Conservation (phyloP, 2,329 filamentous ascomycete species). For the Diaporthe citri region DNA sequence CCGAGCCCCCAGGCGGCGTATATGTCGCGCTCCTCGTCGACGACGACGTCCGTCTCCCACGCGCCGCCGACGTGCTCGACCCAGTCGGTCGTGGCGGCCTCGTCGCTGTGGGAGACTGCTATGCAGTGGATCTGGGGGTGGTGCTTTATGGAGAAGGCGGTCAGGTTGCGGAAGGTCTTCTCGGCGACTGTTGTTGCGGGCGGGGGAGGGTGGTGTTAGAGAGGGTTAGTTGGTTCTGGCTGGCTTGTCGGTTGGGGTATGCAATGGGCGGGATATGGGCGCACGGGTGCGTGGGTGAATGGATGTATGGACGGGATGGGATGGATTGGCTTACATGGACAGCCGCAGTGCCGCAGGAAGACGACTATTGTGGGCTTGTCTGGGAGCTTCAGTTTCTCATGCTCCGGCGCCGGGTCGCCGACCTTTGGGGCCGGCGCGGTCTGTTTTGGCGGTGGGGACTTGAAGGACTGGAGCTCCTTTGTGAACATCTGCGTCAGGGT, state of each 20-base stretch:
- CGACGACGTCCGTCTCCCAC: constrained; percentile 69
- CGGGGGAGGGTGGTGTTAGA: constrained; percentile 6
- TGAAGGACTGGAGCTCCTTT: constrained; percentile 38
- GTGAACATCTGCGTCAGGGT: constrained; percentile 28
- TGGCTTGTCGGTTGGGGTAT: not conserved
- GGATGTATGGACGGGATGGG: not conserved
- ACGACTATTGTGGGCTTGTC: constrained; percentile 71
- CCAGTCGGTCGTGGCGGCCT: constrained; percentile 68
- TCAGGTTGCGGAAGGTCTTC: constrained; percentile 71
- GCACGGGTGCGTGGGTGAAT: not conserved
- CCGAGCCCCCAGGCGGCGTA: constrained; percentile 78
- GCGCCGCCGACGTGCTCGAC: constrained; percentile 67
- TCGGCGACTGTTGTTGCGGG: constrained; percentile 68
- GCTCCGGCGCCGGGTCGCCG: constrained; percentile 68
- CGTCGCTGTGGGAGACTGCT: constrained; percentile 72
- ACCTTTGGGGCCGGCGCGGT: constrained; percentile 63
- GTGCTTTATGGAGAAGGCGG: constrained; percentile 63
- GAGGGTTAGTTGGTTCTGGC: not conserved
- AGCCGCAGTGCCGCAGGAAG: constrained; percentile 81
- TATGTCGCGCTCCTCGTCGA: constrained; percentile 70
- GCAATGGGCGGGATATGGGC: not conserved
- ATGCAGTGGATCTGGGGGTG: constrained; percentile 65
- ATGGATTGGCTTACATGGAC: constrained; percentile 69
- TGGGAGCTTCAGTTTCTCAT: constrained; percentile 62
- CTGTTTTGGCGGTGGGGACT: constrained; percentile 50